These are phyloP conservation scores for Fulvia fulva DNA, from an alignment of 2,329 filamentous ascomycete species.

Conservation along the genomic window DNA sequence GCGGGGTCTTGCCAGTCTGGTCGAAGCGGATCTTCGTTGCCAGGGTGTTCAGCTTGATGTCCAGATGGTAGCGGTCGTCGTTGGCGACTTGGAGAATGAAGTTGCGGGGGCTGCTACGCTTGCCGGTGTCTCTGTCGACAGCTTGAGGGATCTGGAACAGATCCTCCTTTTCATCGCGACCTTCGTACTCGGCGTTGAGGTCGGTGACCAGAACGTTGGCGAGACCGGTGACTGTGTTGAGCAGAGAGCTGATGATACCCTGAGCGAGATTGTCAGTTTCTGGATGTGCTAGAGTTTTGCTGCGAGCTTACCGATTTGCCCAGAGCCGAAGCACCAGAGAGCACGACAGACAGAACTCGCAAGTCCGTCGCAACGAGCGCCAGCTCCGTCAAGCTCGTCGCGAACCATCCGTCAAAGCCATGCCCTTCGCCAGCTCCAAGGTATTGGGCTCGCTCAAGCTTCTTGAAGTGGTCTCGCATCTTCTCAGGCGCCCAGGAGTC, in stretches of 20 bases:
- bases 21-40: slow-evolving; percentile 65
- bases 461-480: slow-evolving; percentile 56
- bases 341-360: slow-evolving; percentile 51
- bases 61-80: slow-evolving; percentile 52
- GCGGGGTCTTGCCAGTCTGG: slow-evolving; percentile 53
- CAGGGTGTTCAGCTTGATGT: slow-evolving; percentile 57
- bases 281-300: background rate
- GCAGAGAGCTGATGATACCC: slow-evolving; percentile 26
- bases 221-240: slow-evolving; percentile 14
- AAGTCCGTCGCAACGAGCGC: slow-evolving; percentile 50
- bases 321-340: slow-evolving; percentile 52
- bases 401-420: slow-evolving; percentile 56
- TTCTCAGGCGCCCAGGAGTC: slow-evolving; percentile 53
- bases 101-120: slow-evolving; percentile 53
- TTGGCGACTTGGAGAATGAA: slow-evolving; percentile 52
- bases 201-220: slow-evolving; percentile 22
- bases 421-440: slow-evolving; percentile 45
- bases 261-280: slow-evolving; percentile 9
- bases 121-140: slow-evolving; percentile 10
- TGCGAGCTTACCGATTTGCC: slow-evolving; percentile 33
- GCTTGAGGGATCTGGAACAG: slow-evolving; percentile 57
- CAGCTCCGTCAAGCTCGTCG: slow-evolving; percentile 49
- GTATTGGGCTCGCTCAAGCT: slow-evolving; percentile 54
- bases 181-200: slow-evolving; percentile 43
- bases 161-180: slow-evolving; percentile 46